These are phyloP conservation scores for Canavalia gladiata DNA, from an alignment of 306 rosid genomes.

Conservation along the genomic window DNA sequence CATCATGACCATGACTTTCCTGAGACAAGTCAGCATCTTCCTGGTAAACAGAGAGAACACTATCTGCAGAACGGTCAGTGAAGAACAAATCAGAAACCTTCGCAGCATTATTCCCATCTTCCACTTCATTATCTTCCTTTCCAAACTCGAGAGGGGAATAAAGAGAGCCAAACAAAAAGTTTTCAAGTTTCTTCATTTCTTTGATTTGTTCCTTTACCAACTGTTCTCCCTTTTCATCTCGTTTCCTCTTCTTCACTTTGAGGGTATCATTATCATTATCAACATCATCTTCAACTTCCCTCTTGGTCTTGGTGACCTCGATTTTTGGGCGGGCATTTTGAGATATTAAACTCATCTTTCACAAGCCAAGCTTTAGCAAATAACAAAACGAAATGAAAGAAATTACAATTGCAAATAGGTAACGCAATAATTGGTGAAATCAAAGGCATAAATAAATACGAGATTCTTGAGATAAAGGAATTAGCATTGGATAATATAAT, in stretches of 20 bases:
- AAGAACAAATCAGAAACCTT: conserved; percentile 64
- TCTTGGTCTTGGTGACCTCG: conserved; percentile 52
- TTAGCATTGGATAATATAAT: too few relatives aligned
- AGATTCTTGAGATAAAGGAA: not conserved
- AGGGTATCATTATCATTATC: conserved; percentile 46
- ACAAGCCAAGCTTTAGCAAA: conserved; percentile 33
- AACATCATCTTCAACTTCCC: conserved; percentile 49
- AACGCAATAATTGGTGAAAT: not conserved
- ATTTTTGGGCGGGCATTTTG: conserved; percentile 57
- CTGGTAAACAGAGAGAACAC: conserved; percentile 51
- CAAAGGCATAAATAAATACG: not conserved
- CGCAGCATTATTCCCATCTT: conserved; percentile 12
- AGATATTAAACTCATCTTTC: conserved; percentile 83
- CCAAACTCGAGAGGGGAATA: conserved; percentile 79
- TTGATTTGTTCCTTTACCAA: conserved; percentile 59
- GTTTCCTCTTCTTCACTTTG: conserved; percentile 69
- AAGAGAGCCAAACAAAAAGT: conserved; percentile 75
- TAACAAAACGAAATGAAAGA: not conserved
- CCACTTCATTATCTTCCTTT: conserved; percentile 57
- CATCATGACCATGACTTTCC: conserved; percentile 37
- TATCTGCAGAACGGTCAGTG: conserved; percentile 75
- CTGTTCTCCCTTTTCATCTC: conserved; percentile 55
- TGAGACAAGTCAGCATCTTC: conserved; percentile 55
- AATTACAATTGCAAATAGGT: not conserved
- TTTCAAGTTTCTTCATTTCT: conserved; percentile 83